Base-by-base conservation (phyloP, 2,329 filamentous ascomycete species). In the Rugonectria rugulosa region DNA sequence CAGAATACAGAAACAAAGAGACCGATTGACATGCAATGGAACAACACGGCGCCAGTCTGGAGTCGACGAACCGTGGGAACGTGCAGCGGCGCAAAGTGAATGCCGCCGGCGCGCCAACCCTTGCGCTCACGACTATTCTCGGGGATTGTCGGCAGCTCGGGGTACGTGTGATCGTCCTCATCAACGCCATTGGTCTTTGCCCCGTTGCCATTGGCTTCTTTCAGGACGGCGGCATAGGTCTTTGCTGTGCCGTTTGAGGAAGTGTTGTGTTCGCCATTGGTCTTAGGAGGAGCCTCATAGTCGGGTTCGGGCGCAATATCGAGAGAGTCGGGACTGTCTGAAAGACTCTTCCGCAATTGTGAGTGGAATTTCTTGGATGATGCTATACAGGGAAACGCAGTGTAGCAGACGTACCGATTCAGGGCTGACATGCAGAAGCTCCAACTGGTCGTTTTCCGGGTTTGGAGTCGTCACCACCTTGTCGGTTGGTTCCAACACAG, bases 31-130 rank as follows among this genome's bases (percentile, higher is more conserved):
- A 91, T 81, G 58, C 86, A 90, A 73, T 93, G 90, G 64, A 86
- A 82, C 8, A 93, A 78, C 11, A 93, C 89, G 4, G 94, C 84
- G 31, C 92, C 83, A 4, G 93, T 95, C 74, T 94, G 90, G 41
- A 91, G 73, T 21, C 90, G 85, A 37, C 90, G 84, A 65, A 83
- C 82, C 43, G 91, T 77, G 2, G 90, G 89, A 19, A 93, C 82
- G 55, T 87, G 87, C 60, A 91, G 78, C 14, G 94, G 94, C 6
- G 93, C 95, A 81, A 92, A 97, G 60, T 90, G 87, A 66, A 97
- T 91, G 32, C 88, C 78, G 42, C 75, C 76, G 7, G 75, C 72
- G 24, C 66, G 71, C 70, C 72, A 75, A 17, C 68, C 73, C 24
- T 68, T 66, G 10, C 58, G 61, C 53, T 72, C 70, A 37, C 67